A percentile compares a stretch with the other conserved stretches of the same genome.
These are phyloP conservation scores for Penicillium digitatum DNA, from an alignment of 2,329 filamentous ascomycete species.

Conservation along the genomic window DNA sequence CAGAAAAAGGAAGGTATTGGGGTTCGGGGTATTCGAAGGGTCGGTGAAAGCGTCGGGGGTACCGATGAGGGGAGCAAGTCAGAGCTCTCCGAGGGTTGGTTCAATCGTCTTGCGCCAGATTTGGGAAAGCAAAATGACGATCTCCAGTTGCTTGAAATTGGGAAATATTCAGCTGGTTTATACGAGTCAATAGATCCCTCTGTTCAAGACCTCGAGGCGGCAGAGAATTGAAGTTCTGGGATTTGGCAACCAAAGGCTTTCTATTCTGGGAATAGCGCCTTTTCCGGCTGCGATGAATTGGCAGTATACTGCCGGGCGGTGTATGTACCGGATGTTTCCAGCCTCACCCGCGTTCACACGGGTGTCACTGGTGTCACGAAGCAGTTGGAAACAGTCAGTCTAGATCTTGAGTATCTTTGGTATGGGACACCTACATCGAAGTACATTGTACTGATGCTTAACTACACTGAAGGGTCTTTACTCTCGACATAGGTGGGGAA, in stretches of 20 bases:
- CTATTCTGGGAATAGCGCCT: slow-evolving; percentile 20
- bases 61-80: slow-evolving; percentile 11
- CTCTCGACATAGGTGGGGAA: not conserved
- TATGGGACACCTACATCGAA: accelerated
- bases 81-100: slow-evolving; percentile 10
- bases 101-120: not conserved
- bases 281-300: slow-evolving; percentile 2
- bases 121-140: not conserved
- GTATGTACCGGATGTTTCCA: not conserved
- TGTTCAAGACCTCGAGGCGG: slow-evolving; percentile 18
- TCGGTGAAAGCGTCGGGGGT: slow-evolving; percentile 6
- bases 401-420: not conserved
- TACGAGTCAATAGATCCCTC: slow-evolving; percentile 4
- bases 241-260: slow-evolving; percentile 13
- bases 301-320: slow-evolving; percentile 14
- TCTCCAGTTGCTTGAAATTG: not conserved
- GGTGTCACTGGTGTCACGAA: not conserved
- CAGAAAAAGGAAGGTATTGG: not conserved
- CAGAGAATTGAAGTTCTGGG: slow-evolving; percentile 15
- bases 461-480: not conserved
- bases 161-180: not conserved
- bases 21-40: not conserved
- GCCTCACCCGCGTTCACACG: not conserved
- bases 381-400: not conserved
- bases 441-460: not conserved